Percentiles rank a stretch among this genome's conserved stretches.
These are phyloP conservation scores for Saccharomycopsis hybrid DNA, from an alignment of 1,139 yeast species.

Conservation along the genomic window DNA sequence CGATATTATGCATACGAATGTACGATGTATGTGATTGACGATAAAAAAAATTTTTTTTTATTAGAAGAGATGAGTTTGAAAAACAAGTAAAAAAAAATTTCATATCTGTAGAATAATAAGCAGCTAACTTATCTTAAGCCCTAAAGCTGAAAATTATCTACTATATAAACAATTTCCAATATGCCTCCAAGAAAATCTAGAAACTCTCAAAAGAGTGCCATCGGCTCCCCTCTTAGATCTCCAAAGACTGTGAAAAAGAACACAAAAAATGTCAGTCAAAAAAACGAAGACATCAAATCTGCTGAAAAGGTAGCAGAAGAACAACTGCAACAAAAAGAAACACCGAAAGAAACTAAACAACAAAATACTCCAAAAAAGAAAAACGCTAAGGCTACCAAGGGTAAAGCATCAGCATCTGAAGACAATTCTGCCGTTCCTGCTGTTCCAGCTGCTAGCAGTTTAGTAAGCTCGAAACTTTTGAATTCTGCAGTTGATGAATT, in stretches of 20 bases:
- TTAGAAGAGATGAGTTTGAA: slow-evolving; percentile 14
- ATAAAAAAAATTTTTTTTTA: slow-evolving; percentile 17
- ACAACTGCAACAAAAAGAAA: slow-evolving; percentile 24
- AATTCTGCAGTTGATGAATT: slow-evolving; percentile 49
- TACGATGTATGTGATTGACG: too few relatives aligned
- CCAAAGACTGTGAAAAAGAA: slow-evolving; percentile 12
- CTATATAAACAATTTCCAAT: too few relatives aligned
- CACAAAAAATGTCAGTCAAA: neutral
- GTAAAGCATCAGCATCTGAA: too few relatives aligned
- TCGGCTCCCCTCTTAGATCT: slow-evolving; percentile 10
- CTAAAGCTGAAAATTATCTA: too few relatives aligned
- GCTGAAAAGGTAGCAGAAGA: too few relatives aligned
- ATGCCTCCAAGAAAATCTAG: slow-evolving; percentile 17
- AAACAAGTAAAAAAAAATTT: neutral
- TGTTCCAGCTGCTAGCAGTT: neutral
- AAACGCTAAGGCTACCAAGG: slow-evolving; percentile 3
- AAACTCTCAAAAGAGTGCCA: slow-evolving; percentile 7
- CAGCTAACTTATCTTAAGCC: too few relatives aligned
- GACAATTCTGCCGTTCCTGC: too few relatives aligned
- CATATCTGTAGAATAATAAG: neutral
- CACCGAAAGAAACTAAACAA: slow-evolving; percentile 22
- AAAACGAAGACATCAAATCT: too few relatives aligned
- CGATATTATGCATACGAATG: too few relatives aligned
- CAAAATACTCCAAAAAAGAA: slow-evolving; percentile 13
- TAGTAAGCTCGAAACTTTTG: slow-evolving; percentile 8